Conservation (phyloP, 2,329 filamentous ascomycete genomes). For the Penicillium brasilianum region DNA sequence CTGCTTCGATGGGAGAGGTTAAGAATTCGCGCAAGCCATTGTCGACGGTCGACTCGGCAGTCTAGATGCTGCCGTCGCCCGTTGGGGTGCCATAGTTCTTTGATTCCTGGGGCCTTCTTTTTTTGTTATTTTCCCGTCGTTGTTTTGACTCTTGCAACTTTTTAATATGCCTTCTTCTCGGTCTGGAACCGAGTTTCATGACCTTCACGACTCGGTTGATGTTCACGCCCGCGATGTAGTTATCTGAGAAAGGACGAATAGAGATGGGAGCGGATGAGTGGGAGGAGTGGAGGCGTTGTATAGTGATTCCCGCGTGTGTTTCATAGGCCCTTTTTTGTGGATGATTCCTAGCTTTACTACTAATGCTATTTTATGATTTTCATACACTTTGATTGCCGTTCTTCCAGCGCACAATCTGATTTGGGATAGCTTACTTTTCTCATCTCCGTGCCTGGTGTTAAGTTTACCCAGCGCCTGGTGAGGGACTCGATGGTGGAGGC, state of each 20-base stretch:
- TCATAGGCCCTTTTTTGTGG: background rate
- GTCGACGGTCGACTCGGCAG: background rate
- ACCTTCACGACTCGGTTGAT: constrained; percentile 24
- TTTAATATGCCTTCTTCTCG: constrained; percentile 9
- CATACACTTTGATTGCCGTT: background rate
- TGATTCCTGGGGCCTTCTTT: background rate
- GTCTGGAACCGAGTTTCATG: constrained; percentile 28
- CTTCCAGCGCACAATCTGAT: background rate
- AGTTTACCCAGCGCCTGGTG: background rate
- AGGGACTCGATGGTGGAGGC: constrained; percentile 10
- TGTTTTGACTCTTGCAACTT: background rate
- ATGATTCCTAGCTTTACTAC: background rate
- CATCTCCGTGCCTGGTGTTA: too few relatives aligned
- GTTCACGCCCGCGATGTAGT: constrained; percentile 14
- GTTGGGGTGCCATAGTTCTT: background rate
- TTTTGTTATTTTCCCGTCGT: background rate
- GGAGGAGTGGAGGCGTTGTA: background rate
- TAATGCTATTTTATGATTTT: background rate
- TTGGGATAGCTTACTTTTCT: too few relatives aligned
- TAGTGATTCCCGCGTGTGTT: background rate
- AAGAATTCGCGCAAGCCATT: background rate
- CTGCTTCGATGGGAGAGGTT: constrained; percentile 22
- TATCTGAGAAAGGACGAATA: background rate
- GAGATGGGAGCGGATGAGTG: background rate
- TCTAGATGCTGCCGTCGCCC: constrained; percentile 1